Conservation (phyloP, 2,329 filamentous ascomycete species). For the Fusarium sulawesiense region DNA sequence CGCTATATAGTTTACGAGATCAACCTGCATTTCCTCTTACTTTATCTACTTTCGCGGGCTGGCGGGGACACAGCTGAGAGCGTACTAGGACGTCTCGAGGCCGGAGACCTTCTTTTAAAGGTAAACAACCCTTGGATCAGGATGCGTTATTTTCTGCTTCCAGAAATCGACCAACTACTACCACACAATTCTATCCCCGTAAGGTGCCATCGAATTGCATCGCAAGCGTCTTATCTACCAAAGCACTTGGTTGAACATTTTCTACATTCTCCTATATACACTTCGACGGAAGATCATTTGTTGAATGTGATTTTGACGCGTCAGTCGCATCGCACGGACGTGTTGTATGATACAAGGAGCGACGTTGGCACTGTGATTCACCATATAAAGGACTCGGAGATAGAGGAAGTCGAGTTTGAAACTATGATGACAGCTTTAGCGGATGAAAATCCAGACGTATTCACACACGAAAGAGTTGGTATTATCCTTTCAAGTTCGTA, state of each 20-base stretch:
- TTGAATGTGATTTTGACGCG: not conserved
- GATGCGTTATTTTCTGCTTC: not conserved
- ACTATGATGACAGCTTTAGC: not conserved
- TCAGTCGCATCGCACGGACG: accelerated
- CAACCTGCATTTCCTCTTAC: not conserved
- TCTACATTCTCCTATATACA: not conserved
- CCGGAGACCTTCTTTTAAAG: not conserved
- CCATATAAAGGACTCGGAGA: not conserved
- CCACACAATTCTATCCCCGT: no score
- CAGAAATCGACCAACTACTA: no score
- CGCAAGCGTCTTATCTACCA: not conserved
- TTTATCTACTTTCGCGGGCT: not conserved
- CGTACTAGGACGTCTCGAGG: accelerated
- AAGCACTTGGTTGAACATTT: not conserved
- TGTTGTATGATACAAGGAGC: accelerated
- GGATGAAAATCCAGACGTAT: not conserved
- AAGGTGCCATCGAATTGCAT: not conserved
- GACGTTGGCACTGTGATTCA: accelerated
- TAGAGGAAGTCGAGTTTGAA: not conserved
- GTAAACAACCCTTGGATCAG: not conserved
- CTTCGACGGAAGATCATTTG: no score
- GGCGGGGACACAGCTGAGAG: accelerated
- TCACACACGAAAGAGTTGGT: not conserved
- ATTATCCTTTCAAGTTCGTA: not conserved
- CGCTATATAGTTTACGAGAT: not conserved